phyloP scores from a whole-genome alignment of 495 filamentous ascomycete genomes.

The Penicillium malachiteum region DNA sequence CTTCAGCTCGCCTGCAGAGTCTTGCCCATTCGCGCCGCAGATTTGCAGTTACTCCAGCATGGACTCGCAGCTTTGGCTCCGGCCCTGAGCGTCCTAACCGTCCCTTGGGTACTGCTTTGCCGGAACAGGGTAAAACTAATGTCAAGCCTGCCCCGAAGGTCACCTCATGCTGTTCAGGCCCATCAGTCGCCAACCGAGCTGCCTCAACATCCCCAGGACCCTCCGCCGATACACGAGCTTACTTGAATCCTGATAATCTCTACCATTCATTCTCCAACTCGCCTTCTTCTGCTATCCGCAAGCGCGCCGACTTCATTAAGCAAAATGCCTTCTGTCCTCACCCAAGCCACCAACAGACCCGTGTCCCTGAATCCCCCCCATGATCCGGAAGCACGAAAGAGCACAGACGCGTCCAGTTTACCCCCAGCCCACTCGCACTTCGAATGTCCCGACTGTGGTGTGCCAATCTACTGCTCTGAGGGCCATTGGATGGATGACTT shows the following conservation, averaged over 20 bases:
- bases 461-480: constrained; percentile 89
- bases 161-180: constrained; percentile 4
- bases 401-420: constrained; percentile 36
- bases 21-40: constrained; percentile 25
- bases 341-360: constrained; percentile 71
- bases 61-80: constrained; percentile 34
- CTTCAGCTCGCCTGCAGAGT: constrained; percentile 22
- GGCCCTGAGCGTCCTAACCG: constrained; percentile 27
- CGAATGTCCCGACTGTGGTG: constrained; percentile 95
- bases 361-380: constrained; percentile 56
- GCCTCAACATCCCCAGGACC: constrained; percentile 24
- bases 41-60: constrained; percentile 24
- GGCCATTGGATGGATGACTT: constrained; percentile 95
- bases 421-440: constrained; percentile 80
- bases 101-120: constrained; percentile 12
- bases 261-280: constrained; percentile 91
- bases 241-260: constrained; percentile 77
- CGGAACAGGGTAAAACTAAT: constrained; percentile 16
- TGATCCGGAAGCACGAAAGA: constrained; percentile 59
- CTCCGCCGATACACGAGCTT: constrained; percentile 35
- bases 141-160: constrained; percentile 3
- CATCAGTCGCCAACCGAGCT: constrained; percentile 25
- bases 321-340: constrained; percentile 92
- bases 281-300: constrained; percentile 78
- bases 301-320: constrained; percentile 82